These are phyloP conservation scores for Metschnikowia borealis DNA, from an alignment of 805 yeast species.

Conservation along the genomic window DNA sequence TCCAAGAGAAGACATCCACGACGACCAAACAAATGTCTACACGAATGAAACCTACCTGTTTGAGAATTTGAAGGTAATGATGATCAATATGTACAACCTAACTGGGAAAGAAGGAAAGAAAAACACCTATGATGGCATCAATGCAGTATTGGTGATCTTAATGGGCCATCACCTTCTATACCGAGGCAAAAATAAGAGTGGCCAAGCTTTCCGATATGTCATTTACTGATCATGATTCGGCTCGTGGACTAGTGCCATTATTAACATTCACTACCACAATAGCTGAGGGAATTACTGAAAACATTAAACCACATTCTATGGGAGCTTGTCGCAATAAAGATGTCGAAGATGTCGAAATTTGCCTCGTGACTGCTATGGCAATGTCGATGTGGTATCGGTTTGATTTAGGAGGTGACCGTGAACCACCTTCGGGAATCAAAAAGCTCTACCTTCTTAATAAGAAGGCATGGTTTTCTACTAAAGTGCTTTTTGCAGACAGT, in stretches of 20 bases:
- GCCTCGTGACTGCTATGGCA: slow-evolving; percentile 7
- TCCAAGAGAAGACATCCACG: not conserved
- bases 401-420: slow-evolving; percentile 4
- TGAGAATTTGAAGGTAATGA: slow-evolving; percentile 1
- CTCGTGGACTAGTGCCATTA: slow-evolving; percentile 1
- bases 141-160: slow-evolving; percentile 5
- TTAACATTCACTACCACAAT: not conserved
- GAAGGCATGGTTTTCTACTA: slow-evolving; percentile 1
- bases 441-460: slow-evolving; percentile 2
- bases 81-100: not conserved
- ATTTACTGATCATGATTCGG: not conserved
- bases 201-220: slow-evolving; percentile 4
- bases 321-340: slow-evolving; percentile 5
- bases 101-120: not conserved
- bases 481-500: slow-evolving; percentile 1
- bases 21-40: not conserved
- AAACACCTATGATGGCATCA: not conserved
- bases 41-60: not conserved
- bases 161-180: slow-evolving; percentile 6
- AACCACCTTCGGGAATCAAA: not conserved
- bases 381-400: slow-evolving; percentile 11
- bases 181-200: slow-evolving; percentile 2
- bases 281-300: not conserved
- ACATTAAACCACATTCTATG: not conserved
- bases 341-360: slow-evolving; percentile 6